Conservation (phyloP, 208 protist genomes). For the Naegleria lovaniensis region DNA sequence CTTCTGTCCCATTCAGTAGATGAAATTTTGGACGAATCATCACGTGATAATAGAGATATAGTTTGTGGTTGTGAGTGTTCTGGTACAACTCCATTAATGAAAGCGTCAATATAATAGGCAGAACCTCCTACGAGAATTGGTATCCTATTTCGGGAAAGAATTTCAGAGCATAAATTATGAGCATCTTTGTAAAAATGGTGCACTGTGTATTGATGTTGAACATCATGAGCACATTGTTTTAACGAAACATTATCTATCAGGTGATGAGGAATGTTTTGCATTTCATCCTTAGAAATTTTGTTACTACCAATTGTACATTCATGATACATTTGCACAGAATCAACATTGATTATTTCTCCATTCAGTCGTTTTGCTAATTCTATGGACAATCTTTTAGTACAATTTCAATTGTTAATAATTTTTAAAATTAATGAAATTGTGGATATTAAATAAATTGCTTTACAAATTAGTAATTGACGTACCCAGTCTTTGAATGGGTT, state of each 20-base stretch:
- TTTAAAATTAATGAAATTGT: too few species aligned
- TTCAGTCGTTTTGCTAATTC: not conserved
- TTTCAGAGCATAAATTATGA: not conserved
- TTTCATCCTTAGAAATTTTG: not conserved
- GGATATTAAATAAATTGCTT: too few species aligned
- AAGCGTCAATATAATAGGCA: not conserved
- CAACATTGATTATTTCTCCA: conserved; percentile 11
- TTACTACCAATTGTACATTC: conserved; percentile 12
- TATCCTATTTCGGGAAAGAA: not conserved
- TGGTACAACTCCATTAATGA: not conserved
- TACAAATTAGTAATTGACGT: too few species aligned
- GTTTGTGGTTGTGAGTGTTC: not conserved
- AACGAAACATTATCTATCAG: not conserved
- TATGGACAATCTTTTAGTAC: not conserved
- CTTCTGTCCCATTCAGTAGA: not conserved
- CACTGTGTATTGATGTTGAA: not conserved
- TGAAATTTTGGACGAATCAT: not conserved
- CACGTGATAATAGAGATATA: not conserved
- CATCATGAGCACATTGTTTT: not conserved
- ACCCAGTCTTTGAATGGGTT: too few species aligned
- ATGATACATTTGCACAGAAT: conserved; percentile 11
- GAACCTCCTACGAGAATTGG: not conserved
- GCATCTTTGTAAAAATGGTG: not conserved
- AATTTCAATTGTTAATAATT: too few species aligned
- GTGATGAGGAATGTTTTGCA: not conserved